Base-by-base conservation (phyloP, 2,329 filamentous ascomycete genomes). In the Trichoderma koningiopsis region DNA sequence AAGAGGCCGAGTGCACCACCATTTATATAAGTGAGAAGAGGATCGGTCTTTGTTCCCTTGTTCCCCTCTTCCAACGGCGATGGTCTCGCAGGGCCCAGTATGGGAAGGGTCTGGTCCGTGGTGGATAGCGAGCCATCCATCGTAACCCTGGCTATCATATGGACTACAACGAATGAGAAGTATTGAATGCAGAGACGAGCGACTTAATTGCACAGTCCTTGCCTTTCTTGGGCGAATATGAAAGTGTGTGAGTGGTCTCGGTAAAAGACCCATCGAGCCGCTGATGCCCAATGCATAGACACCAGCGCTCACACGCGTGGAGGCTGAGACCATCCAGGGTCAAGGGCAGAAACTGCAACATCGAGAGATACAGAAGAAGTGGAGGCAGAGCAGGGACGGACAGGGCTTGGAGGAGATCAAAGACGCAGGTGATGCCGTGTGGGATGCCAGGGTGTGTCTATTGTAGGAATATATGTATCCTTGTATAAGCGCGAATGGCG, bases 331-430 rank as follows among this genome's bases (percentile, higher is more conserved):
- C 53, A 57, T 53, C 63, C 57, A 66, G 63, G 55, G 55, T 58
- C 68, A 59, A 61, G 68, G 61, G 55, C 56, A 60, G 56, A 53
- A 60, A 61, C 68, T 70, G 68, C 62, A 65, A 70, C 68, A 66
- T 70, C 68, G 49, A 70, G 63, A 68, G 33, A 62, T 62, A 55
- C 57, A 69, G 59, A 69, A 56, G 52, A 35, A 55, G 67, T 56
- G 67, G 52, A 52, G 60, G 52, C 22, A 53, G 43, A 47, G 52
- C 33, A 63, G 52, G 29, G 29, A 57, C 58, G n/a, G 40, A 29
- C 59, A 65, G 55, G 64, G 55, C 56, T 22, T 16, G 8, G 29
- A 43, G 43, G 64, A 67, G 55, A 40, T n/a, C 56, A 53, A 68
- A 37, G 56, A 59, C 55, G 4, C 31, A 37, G 33, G 22, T 27